A percentile compares a stretch with the other conserved stretches of the same genome.
These are phyloP conservation scores for Xylariaceae sp. DNA, from an alignment of 2,329 filamentous ascomycete species.

Conservation along the genomic window DNA sequence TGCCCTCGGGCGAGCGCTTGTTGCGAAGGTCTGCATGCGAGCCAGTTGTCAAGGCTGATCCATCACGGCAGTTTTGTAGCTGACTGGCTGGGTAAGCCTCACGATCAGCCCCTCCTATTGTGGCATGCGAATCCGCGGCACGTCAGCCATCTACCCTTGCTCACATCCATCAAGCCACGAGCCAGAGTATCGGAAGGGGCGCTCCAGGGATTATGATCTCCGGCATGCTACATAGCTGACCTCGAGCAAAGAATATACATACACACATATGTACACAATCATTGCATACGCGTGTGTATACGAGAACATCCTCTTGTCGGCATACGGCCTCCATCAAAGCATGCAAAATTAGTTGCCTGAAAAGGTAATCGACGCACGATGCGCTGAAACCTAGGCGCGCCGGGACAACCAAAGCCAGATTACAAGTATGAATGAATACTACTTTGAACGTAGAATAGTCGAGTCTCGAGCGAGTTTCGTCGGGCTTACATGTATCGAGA, in stretches of 20 bases:
- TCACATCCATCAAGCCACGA: constrained; percentile 19
- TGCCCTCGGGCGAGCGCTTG: constrained; percentile 1
- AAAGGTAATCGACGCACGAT: constrained; percentile 25
- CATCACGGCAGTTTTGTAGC: constrained; percentile 25
- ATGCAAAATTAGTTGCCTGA: constrained; percentile 24
- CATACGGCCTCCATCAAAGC: constrained; percentile 17
- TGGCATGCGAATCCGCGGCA: constrained; percentile 15
- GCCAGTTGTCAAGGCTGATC: constrained; percentile 31
- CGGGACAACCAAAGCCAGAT: constrained; percentile 22
- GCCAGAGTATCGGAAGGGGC: constrained; percentile 25
- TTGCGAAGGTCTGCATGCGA: constrained; percentile 17
- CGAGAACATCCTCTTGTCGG: constrained; percentile 13
- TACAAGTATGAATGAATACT: constrained; percentile 15
- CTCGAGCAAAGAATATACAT: constrained; percentile 10
- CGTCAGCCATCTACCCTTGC: constrained; percentile 11
- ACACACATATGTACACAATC: neutral
- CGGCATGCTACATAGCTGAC: constrained; percentile 15
- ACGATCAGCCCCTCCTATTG: constrained; percentile 32
- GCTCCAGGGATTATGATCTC: constrained; percentile 13
- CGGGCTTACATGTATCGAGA: constrained; percentile 21
- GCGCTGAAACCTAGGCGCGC: constrained; percentile 27
- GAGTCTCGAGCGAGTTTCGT: constrained; percentile 21
- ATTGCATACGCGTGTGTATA: neutral
- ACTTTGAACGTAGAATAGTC: constrained; percentile 21
- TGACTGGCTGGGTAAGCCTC: constrained; percentile 32